A percentile compares a stretch with the other conserved stretches of the same genome.
phyloP scores from a whole-genome alignment of 106 monocot genomes.

The Amphibolis antarctica region DNA sequence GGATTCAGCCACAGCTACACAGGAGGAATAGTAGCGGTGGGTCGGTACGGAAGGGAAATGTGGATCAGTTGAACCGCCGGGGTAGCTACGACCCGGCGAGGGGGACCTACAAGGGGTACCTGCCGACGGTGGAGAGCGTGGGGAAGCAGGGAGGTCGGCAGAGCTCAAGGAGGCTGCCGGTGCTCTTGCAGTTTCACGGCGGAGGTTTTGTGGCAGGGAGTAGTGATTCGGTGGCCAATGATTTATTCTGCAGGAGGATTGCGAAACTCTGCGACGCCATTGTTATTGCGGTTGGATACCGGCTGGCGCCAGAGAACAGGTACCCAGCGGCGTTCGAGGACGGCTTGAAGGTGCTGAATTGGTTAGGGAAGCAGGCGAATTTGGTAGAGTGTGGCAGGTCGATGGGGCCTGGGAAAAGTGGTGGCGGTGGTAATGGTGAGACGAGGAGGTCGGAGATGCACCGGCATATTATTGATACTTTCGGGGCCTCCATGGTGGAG shows the following conservation, averaged over 20 bases:
- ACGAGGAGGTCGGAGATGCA: constrained; percentile 12
- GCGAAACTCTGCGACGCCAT: constrained; percentile 29
- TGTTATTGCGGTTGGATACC: constrained; percentile 18
- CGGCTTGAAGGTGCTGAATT: constrained; percentile 17
- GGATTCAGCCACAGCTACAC: not conserved
- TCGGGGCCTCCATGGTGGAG: constrained; percentile 68
- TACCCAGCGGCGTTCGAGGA: constrained; percentile 25
- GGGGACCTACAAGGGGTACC: constrained; percentile 48
- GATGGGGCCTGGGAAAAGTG: constrained; percentile 8
- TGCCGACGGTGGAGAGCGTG: constrained; percentile 22
- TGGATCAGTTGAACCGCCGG: constrained; percentile 11
- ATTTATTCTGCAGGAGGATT: constrained; percentile 73
- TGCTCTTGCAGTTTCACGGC: constrained; percentile 78
- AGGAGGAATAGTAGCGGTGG: constrained; percentile 6
- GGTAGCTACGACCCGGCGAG: constrained; percentile 17
- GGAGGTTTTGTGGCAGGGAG: constrained; percentile 72
- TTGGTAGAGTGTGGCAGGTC: constrained; percentile 52
- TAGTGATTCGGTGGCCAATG: constrained; percentile 44
- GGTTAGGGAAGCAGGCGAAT: constrained; percentile 74
- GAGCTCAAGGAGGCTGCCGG: constrained; percentile 30
- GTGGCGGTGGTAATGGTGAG: not conserved
- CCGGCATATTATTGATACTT: constrained; percentile 37
- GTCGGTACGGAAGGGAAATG: not conserved
- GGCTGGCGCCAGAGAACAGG: constrained; percentile 20
- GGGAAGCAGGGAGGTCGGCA: not conserved